These are phyloP conservation scores for Russula sp. DNA, from an alignment of 768 basidiomycete genomes.

Conservation along the genomic window DNA sequence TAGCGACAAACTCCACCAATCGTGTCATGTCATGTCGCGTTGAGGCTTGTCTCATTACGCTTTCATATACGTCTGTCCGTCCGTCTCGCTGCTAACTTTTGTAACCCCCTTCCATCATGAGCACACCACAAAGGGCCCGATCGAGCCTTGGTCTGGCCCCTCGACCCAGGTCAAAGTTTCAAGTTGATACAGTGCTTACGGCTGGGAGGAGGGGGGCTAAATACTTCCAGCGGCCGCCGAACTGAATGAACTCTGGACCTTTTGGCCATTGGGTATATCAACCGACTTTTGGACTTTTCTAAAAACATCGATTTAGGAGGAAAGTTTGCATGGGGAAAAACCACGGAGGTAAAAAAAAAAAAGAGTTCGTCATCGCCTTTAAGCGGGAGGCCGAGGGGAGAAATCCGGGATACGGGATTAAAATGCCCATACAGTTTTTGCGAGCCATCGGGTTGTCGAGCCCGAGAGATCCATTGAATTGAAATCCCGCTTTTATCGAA, in stretches of 20 bases:
- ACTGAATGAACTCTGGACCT: too few relatives aligned
- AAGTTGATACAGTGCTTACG: background rate
- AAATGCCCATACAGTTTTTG: too few relatives aligned
- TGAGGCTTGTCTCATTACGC: too few relatives aligned
- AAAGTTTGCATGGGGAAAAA: background rate
- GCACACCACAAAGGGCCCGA: too few relatives aligned
- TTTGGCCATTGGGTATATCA: too few relatives aligned
- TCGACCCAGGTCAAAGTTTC: background rate
- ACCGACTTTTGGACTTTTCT: too few relatives aligned
- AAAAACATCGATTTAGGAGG: too few relatives aligned
- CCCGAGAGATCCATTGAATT: conserved; percentile 2
- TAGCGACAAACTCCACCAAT: conserved; percentile 3
- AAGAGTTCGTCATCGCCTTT: background rate
- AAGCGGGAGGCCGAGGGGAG: conserved; percentile 1
- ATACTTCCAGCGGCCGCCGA: too few relatives aligned
- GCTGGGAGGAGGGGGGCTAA: too few relatives aligned
- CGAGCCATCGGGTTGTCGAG: conserved; percentile 6
- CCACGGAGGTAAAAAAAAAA: background rate
- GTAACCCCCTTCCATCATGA: background rate
- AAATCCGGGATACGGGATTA: conserved; percentile 2
- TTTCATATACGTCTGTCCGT: too few relatives aligned
- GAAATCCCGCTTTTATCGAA: background rate
- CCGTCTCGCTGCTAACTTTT: background rate
- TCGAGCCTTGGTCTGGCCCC: background rate
- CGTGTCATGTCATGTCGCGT: background rate